Evolutionary conservation across 2,329 filamentous ascomycete genomes (phyloP).

Genomic region (Penicillium sp.): DNA sequence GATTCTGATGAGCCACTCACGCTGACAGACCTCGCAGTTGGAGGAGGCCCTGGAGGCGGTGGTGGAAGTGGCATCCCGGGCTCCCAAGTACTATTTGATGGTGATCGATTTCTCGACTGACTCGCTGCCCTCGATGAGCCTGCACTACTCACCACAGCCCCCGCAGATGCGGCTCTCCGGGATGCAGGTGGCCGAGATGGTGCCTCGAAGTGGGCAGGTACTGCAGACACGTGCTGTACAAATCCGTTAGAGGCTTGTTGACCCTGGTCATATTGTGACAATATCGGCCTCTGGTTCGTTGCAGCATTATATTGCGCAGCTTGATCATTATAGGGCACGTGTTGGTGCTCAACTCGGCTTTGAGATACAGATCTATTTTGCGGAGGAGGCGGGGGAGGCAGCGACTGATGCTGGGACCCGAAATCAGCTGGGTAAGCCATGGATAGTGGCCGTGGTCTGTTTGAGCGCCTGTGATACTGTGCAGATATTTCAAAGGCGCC

Average conservation of each 20-base stretch:
- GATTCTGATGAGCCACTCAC: constrained; percentile 36
- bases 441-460: constrained; percentile 35
- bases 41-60: constrained; percentile 49
- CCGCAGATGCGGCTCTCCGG: constrained; percentile 47
- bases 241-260: constrained; percentile 21
- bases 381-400: constrained; percentile 40
- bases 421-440: constrained; percentile 30
- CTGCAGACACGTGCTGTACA: constrained; percentile 10
- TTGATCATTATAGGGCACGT: constrained; percentile 8
- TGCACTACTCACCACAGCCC: constrained; percentile 39
- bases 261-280: constrained; percentile 23
- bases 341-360: constrained; percentile 30
- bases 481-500: constrained; percentile 20
- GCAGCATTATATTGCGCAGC: constrained; percentile 8
- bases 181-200: constrained; percentile 40
- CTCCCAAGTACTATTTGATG: constrained; percentile 40
- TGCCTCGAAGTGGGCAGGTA: constrained; percentile 24
- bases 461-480: constrained; percentile 28
- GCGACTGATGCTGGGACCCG: constrained; percentile 30
- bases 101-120: constrained; percentile 35
- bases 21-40: constrained; percentile 42
- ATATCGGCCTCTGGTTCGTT: constrained; percentile 17
- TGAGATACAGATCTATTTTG: constrained; percentile 39
- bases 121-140: constrained; percentile 35
- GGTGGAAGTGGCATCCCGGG: constrained; percentile 50